These are phyloP conservation scores for Claviceps spartinae DNA, from an alignment of 2,329 filamentous ascomycete species.

Conservation along the genomic window DNA sequence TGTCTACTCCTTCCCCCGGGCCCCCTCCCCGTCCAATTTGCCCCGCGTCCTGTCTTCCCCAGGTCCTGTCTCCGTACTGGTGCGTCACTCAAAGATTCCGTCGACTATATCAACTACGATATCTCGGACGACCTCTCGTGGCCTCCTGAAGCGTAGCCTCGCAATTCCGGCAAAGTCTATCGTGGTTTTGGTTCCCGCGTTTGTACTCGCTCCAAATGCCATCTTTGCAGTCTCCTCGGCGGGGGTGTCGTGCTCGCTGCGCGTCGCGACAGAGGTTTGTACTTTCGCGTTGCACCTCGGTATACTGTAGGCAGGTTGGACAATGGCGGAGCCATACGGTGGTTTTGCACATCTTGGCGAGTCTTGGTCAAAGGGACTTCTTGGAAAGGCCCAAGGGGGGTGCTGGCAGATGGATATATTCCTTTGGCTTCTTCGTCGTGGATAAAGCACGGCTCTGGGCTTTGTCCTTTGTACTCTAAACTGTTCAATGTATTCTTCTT, in stretches of 20 bases:
- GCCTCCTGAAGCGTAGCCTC: background rate
- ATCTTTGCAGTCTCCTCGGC: constrained; percentile 2
- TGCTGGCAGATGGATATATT: no score
- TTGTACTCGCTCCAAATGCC: constrained; percentile 2
- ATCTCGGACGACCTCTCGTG: background rate
- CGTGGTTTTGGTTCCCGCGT: background rate
- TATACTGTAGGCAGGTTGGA: background rate
- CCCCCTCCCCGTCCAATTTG: background rate
- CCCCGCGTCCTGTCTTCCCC: background rate
- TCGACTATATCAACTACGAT: background rate
- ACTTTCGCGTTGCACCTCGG: background rate
- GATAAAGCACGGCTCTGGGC: no score
- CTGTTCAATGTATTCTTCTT: no score
- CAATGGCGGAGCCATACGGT: background rate
- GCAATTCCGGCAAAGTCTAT: background rate
- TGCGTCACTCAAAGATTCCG: no score
- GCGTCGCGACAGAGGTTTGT: constrained; percentile 1
- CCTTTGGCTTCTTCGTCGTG: no score
- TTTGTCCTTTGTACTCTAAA: no score
- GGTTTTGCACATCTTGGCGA: constrained; percentile 1
- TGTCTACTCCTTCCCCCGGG: background rate
- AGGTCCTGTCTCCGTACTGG: background rate
- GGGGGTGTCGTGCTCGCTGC: constrained; percentile 1
- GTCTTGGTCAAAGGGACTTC: no score
- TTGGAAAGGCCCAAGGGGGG: no score